Percentiles rank a stretch among this genome's conserved stretches.
Evolutionary conservation across 495 filamentous ascomycete genomes (phyloP).

Genomic region (Penicillium psychrofluorescens): DNA sequence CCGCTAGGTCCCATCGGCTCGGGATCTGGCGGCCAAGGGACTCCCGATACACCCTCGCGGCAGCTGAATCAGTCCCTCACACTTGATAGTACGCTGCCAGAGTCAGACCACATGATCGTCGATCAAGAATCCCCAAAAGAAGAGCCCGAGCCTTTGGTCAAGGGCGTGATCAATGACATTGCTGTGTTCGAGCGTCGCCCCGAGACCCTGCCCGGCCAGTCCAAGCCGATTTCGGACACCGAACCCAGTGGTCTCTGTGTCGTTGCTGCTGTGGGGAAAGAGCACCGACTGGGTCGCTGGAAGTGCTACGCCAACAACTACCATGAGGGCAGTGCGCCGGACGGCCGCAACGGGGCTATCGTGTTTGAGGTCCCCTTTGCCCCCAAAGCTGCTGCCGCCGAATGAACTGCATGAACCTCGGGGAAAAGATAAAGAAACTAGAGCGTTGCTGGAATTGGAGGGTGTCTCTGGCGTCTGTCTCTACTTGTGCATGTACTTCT

Average conservation of each 20-base stretch:
- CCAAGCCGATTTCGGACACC: conserved; percentile 41
- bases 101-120: conserved; percentile 16
- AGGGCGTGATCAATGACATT: conserved; percentile 80
- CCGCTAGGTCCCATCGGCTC: conserved; percentile 58
- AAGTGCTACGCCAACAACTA: conserved; percentile 41
- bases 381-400: conserved; percentile 1
- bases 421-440: no score
- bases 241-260: conserved; percentile 63
- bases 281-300: conserved; percentile 77
- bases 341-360: conserved; percentile 69
- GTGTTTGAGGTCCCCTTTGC: conserved; percentile 68
- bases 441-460: no score
- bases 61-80: conserved; percentile 30
- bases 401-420: no score
- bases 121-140: conserved; percentile 10
- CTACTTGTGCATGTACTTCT: conserved; percentile 1
- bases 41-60: conserved; percentile 28
- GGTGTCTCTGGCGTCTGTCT: no score
- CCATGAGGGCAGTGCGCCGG: conserved; percentile 33
- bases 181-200: conserved; percentile 63
- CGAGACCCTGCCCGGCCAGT: conserved; percentile 20
- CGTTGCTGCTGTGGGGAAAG: conserved; percentile 76
- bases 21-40: conserved; percentile 5
- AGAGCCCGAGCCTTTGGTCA: conserved; percentile 36
- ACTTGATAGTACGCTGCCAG: conserved; percentile 12